Conservation (phyloP, 2,329 filamentous ascomycete genomes). For the Fusarium ramigenum region DNA sequence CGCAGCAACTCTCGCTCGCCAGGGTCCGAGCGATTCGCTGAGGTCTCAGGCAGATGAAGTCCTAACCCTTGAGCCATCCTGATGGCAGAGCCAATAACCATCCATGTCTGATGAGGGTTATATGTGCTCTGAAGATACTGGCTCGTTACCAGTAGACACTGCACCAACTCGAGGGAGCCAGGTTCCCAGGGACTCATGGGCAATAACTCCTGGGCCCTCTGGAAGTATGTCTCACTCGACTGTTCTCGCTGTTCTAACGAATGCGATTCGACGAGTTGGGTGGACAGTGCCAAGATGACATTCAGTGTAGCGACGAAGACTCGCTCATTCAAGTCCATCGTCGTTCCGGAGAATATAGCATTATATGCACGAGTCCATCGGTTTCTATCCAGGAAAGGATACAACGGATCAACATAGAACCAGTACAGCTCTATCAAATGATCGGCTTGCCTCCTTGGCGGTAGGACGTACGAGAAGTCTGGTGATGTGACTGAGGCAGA, state of each 20-base stretch:
- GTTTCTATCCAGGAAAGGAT: slow-evolving; percentile 54
- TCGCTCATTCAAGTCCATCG: slow-evolving; percentile 50
- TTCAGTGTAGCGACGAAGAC: slow-evolving; percentile 57
- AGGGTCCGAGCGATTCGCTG: slow-evolving; percentile 32
- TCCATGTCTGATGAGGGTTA: slow-evolving; percentile 59
- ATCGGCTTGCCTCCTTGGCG: slow-evolving; percentile 56
- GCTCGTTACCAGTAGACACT: slow-evolving; percentile 57
- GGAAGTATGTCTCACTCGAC: slow-evolving; percentile 53
- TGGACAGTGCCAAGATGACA: slow-evolving; percentile 57
- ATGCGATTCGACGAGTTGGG: slow-evolving; percentile 55
- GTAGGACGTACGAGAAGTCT: slow-evolving; percentile 52
- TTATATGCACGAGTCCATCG: slow-evolving; percentile 52
- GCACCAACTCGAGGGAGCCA: slow-evolving; percentile 55
- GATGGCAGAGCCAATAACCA: slow-evolving; percentile 57
- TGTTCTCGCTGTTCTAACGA: slow-evolving; percentile 51
- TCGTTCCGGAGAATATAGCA: slow-evolving; percentile 52
- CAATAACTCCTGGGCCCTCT: slow-evolving; percentile 53
- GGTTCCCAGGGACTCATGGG: slow-evolving; percentile 55
- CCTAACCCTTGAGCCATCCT: slow-evolving; percentile 58
- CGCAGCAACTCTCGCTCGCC: slow-evolving; percentile 42
- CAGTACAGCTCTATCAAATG: slow-evolving; percentile 57
- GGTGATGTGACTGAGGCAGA: slow-evolving; percentile 24
- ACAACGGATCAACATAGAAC: slow-evolving; percentile 57
- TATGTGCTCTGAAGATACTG: slow-evolving; percentile 61
- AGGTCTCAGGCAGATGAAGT: slow-evolving; percentile 54